Evolutionary conservation across 2,329 filamentous ascomycete species (phyloP), one percentile per base, ranked within the genome.

Genomic region (Neofusicoccum ribis): DNA sequence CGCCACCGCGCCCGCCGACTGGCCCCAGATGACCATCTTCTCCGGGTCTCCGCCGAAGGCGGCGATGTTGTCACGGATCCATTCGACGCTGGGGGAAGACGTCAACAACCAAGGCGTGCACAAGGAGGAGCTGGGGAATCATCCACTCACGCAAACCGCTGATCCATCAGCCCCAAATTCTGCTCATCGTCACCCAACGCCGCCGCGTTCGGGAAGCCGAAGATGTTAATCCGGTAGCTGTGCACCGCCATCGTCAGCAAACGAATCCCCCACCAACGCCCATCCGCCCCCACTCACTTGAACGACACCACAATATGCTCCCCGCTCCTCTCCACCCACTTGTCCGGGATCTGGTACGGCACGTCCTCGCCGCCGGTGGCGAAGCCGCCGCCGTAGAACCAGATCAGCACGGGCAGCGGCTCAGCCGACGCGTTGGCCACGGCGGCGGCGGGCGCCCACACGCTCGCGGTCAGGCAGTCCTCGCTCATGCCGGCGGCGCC

Each of bases 1-100:
- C 41, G 64, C 66, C 2, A 69, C 71, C 12, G 68, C 67, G 52
- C 67, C 67, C 1, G 67, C 65, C 4, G 67, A 68, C 63, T 68
- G 67, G 31, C 67, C 67, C 50, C 63, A 63, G 5, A 81, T 74
- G 20, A 81, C 78, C 3, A 82, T 77, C 62, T 79, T 79, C 46
- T 81, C 73, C 2, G 80, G 78, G 67, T 82, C 76, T 37, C 80
- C 80, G 3, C 80, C 80, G 62, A 82, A 82, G 39, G 77, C 79
- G 63, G 69, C 72, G 65, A 80, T 79, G 67, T 80, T 79, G 56
- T 78, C 77, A 65, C 76, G 77, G 8, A 79, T 69, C 78, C 78
- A 80, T 23, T 78, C 75, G 12, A 80, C 70, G 7, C 56, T 60
- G 9, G 17, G 20, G 27, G 27, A 31, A 5, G 27, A 5, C 27